These are phyloP conservation scores for Leucaena leucocephala DNA, from an alignment of 306 rosid genomes.

Conservation along the genomic window DNA sequence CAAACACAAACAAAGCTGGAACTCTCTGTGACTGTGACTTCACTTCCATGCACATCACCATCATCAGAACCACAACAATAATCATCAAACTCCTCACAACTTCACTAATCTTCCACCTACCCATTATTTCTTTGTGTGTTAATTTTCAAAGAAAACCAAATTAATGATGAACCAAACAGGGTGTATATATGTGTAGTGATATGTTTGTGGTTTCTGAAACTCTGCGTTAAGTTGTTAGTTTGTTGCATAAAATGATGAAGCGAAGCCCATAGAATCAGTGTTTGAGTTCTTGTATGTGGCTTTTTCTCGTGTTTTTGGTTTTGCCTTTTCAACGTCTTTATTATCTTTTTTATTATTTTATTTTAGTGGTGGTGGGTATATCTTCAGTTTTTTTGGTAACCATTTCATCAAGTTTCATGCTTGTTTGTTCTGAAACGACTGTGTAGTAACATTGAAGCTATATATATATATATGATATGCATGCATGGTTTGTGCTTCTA, in stretches of 20 bases:
- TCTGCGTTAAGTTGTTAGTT: background rate
- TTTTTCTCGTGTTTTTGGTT: slow-evolving; percentile 25
- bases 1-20: slow-evolving; percentile 79
- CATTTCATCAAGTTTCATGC: slow-evolving; percentile 28
- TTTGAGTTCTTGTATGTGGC: background rate
- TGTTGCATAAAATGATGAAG: slow-evolving; percentile 6
- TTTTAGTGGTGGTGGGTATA: background rate
- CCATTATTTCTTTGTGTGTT: background rate
- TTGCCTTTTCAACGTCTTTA: slow-evolving; percentile 15
- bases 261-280: slow-evolving; percentile 11
- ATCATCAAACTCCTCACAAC: background rate
- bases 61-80: slow-evolving; percentile 33
- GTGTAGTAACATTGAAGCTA: background rate
- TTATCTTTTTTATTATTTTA: slow-evolving; percentile 9
- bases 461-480: too few species aligned
- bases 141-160: too few species aligned
- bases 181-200: background rate
- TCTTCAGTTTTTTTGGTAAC: slow-evolving; percentile 15
- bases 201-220: slow-evolving; percentile 18
- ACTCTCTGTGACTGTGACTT: slow-evolving; percentile 49
- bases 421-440: background rate
- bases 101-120: background rate
- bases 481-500: background rate
- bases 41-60: slow-evolving; percentile 32
- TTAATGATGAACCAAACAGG: background rate